Evolutionary conservation across 306 rosid genomes (phyloP).

Genomic region (Chamaecrista fasciculata): DNA sequence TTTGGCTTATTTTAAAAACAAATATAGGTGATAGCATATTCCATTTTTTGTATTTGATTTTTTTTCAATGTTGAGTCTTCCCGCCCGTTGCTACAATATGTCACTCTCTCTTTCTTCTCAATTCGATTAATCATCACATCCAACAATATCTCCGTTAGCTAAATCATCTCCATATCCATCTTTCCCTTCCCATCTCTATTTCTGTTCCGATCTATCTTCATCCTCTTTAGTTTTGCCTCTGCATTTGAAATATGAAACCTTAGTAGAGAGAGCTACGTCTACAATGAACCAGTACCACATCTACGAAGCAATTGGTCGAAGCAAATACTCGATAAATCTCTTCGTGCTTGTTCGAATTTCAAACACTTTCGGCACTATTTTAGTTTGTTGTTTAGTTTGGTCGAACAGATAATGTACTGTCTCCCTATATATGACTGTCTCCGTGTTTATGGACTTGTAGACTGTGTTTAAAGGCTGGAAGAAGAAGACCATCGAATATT

Average conservation of each 20-base stretch:
- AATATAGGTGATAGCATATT: not conserved
- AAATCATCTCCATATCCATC: slow-evolving; percentile 2
- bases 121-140: not conserved
- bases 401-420: not conserved
- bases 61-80: slow-evolving; percentile 1
- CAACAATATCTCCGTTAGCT: not conserved
- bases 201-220: slow-evolving; percentile 26
- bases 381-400: not conserved
- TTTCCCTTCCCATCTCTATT: slow-evolving; percentile 4
- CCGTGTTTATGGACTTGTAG: slow-evolving; percentile 34
- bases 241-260: slow-evolving; percentile 36
- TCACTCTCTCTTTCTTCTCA: not conserved
- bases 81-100: too few species aligned
- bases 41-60: not conserved
- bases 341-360: not conserved
- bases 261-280: slow-evolving; percentile 27
- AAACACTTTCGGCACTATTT: not conserved
- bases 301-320: slow-evolving; percentile 93
- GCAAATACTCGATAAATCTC: slow-evolving; percentile 72
- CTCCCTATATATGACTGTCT: not conserved
- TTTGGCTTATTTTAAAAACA: too few species aligned
- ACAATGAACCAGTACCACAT: slow-evolving; percentile 89
- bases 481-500: slow-evolving; percentile 96
- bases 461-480: slow-evolving; percentile 95
- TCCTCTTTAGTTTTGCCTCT: not conserved